Percentiles rank a stretch among this genome's conserved stretches.
Evolutionary conservation across 805 yeast genomes (phyloP).

Genomic region (Metschnikowia picachoensis): DNA sequence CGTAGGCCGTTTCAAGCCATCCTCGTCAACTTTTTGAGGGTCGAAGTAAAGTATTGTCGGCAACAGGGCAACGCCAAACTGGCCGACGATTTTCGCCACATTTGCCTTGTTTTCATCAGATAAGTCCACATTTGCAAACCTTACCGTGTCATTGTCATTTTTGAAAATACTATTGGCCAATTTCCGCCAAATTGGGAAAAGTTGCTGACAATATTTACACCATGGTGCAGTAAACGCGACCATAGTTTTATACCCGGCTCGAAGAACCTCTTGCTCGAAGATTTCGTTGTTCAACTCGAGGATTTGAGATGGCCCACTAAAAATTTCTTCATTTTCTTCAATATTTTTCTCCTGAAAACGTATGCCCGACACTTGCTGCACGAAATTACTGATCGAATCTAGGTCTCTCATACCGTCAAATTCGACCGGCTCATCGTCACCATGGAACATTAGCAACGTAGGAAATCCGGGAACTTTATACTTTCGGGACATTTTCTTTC

Average conservation of each 20-base stretch:
- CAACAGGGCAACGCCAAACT: conserved; percentile 41
- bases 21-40: conserved; percentile 19
- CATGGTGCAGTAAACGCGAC: conserved; percentile 58
- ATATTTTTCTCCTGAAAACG: conserved; percentile 10
- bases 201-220: conserved; percentile 55
- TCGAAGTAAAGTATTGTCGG: conserved; percentile 57
- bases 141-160: conserved; percentile 37
- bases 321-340: background rate
- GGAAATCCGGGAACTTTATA: conserved; percentile 65
- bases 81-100: conserved; percentile 14
- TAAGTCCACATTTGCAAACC: conserved; percentile 32
- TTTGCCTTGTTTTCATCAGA: conserved; percentile 9
- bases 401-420: conserved; percentile 53
- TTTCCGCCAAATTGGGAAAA: conserved; percentile 48
- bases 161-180: conserved; percentile 46
- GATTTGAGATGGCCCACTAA: conserved; percentile 5
- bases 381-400: conserved; percentile 49
- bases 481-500: conserved; percentile 46
- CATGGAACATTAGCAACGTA: conserved; percentile 55
- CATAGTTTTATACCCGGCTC: conserved; percentile 28
- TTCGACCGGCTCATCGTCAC: conserved; percentile 47
- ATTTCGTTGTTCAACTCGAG: conserved; percentile 21
- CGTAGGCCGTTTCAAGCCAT: conserved; percentile 25
- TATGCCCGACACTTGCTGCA: conserved; percentile 36
- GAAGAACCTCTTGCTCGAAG: conserved; percentile 40